Evolutionary conservation across 306 rosid species (phyloP), one percentile per base, ranked within the genome.

Genomic region (Fagus crenata): DNA sequence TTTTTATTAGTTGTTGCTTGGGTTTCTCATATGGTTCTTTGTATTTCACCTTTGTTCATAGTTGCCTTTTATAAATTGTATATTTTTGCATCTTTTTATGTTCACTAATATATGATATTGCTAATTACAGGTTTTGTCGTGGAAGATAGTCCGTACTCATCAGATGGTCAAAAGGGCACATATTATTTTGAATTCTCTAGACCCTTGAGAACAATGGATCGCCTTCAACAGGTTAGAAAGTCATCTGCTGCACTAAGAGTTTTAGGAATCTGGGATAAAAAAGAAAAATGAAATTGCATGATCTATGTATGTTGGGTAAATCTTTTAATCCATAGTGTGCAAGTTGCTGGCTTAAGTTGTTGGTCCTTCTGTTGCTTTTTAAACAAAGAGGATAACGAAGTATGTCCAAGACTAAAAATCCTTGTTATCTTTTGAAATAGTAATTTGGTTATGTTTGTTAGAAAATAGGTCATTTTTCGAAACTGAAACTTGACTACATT

Each of bases 151-250:
- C 98, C 98, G 51, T 95, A 85, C 84, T 70, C 89, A 53, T 84
- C 90, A 56, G 90, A 81, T 84, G 93, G 93, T 33, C 80, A 87
- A 76, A 90, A 87, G 76, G 97, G 98, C 72, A 92, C 92, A 41
- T 95, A 88, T 78, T 84, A 75, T 80, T 95, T 90, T 71, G 98
- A 95, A 86, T 92, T 95, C 78, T 92, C 97, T 8, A 90, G 97
- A 85, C 96, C 98, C 71, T 81, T 95, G 89, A 92, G 97, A 89
- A 95, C 98, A 75, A 84, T 86, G 84, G 98, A 95, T 81, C 97
- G 84, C 71, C 96, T 92, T 82, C 98, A 95, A 84, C 98, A 95
- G 98, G 98, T 92, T 78, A 78, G 85, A 78, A 80, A 74, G 43
- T 55, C 72, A 69, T 60, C 70, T 61, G 61, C 78, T 73, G 67